Evolutionary conservation across 352 stramenopile species (phyloP), one percentile per base, ranked within the genome.

Genomic region (Phytopythium aichiense): DNA sequence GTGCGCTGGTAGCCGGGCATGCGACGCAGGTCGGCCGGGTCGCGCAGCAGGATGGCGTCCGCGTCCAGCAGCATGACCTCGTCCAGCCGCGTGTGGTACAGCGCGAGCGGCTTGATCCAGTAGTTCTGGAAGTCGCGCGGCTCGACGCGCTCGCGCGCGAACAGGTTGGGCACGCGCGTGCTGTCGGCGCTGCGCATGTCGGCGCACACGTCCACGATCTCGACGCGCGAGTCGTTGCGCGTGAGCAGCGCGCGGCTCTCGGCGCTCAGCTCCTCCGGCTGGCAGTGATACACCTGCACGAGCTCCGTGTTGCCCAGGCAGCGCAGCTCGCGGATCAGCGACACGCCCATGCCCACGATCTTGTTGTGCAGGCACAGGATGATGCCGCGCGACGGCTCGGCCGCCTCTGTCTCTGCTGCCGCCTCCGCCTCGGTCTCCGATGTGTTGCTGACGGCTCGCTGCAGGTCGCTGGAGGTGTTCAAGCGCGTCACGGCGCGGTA

Each of bases 161-260:
- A 76, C 23, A 74, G 58, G 50, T 56, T 20, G 25, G 13, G 50
- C 13, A 56, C 33, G 18, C 28, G 25, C 50, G 20, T 42, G 49
- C 74, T 65, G 35, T 76, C 66, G 0, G 51, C 25, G 15, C 59
- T 64, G 38, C 87, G 22, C 18, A 81, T 30, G 3, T 84, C 67
- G 0, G 66, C 60, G 64, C 78, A 90, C 42, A 86, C 78, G 60
- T 91, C 81, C 38, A 91, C 63, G 64, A 90, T 77, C 66, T 88
- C 81, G n/a, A 90, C 57, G 1, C 60, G 48, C 15, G 52, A 56
- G 60, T 90, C 81, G 30, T 77, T 69, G 20, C 52, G 55, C 13
- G 69, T 71, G n/a, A 90, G 66, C 54, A 87, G 49, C 35, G 65
- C 61, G 7, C 61, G 53, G 7, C 63, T 71, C 13, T 70, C 65